Base-by-base conservation (phyloP, 1,284 basidiomycete genomes). In the Cryptococcus sp. region DNA sequence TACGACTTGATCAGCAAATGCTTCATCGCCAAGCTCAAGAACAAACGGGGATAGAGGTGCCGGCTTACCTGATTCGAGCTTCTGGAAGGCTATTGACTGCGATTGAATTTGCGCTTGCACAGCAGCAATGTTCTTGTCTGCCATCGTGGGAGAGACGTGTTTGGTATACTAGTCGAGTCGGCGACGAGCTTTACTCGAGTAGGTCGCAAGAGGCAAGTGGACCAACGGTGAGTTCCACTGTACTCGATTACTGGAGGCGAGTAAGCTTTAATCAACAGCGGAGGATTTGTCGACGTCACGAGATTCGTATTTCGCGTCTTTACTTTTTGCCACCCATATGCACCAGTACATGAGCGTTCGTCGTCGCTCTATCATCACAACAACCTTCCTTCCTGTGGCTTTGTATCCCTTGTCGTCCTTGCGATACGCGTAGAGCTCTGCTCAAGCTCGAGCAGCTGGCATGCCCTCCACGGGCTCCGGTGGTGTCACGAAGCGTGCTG, bases 61-160 rank as follows among this genome's bases (percentile, higher is more conserved):
- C 39, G 31, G n/a, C 16, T 11, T 5, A 81, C 81, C 81, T 4
- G 78, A 71, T 74, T 94, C 91, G 13, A 92, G 72, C 70, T 88
- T 90, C 74, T 93, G 89, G 70, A 87, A 93, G 56, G 90, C 89
- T 35, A 81, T 69, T 8, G 90, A 87, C 31, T 82, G 84, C 22
- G 80, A 77, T 73, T 92, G 88, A 19, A 91, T 80, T 54, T 74
- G 68, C 31, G 74, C 73, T 63, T 76, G 73, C 11, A 74, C 50
- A 7, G 69, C 57, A 7, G 62, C 70, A 41, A 71, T 59, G 54
- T 73, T 69, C 35, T 50, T 44, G 64, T 67, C 66, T 19, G 70
- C 62, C 70, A 74, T 73, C n/a, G 51, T 65, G 41, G 20, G 23
- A 5, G 42, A 23, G 10, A 10, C 31, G 13, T 13, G 7, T 8